A percentile compares a stretch with the other conserved stretches of the same genome.
phyloP scores from a whole-genome alignment of 805 yeast species.

The Kluyveromyces nonfermentans region DNA sequence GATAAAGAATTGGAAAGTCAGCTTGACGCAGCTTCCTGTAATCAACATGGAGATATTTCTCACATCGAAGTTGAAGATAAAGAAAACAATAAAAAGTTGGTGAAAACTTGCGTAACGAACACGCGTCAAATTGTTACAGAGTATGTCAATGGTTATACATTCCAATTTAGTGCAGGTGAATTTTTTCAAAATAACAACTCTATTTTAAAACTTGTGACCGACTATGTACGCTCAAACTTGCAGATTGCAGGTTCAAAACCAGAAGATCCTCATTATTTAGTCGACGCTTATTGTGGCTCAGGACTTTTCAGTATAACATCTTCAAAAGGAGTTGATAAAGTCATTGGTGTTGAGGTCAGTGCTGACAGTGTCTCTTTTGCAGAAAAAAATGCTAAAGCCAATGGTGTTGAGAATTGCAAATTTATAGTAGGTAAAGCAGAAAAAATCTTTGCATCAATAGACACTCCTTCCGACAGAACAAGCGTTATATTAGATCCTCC shows the following conservation, averaged over 20 bases:
- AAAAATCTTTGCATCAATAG: conserved; percentile 68
- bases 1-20: conserved; percentile 24
- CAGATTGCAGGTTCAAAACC: conserved; percentile 35
- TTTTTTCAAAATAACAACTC: conserved; percentile 95
- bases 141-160: conserved; percentile 60
- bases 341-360: conserved; percentile 88
- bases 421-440: conserved; percentile 93
- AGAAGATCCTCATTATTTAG: conserved; percentile 53
- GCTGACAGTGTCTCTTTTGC: conserved; percentile 90
- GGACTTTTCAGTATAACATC: conserved; percentile 89
- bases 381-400: conserved; percentile 63
- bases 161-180: conserved; percentile 89
- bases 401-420: conserved; percentile 66
- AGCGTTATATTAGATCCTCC: conserved; percentile 95
- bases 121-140: conserved; percentile 74
- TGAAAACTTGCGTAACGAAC: conserved; percentile 70
- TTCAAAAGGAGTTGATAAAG: conserved; percentile 69
- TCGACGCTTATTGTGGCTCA: conserved; percentile 94
- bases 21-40: conserved; percentile 38
- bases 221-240: conserved; percentile 68
- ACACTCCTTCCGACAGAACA: conserved; percentile 66
- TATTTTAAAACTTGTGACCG: conserved; percentile 73
- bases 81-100: conserved; percentile 27
- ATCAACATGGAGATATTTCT: conserved; percentile 32
- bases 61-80: conserved; percentile 26